phyloP scores from a whole-genome alignment of 2,329 filamentous ascomycete species.

The Curvularia sp. region DNA sequence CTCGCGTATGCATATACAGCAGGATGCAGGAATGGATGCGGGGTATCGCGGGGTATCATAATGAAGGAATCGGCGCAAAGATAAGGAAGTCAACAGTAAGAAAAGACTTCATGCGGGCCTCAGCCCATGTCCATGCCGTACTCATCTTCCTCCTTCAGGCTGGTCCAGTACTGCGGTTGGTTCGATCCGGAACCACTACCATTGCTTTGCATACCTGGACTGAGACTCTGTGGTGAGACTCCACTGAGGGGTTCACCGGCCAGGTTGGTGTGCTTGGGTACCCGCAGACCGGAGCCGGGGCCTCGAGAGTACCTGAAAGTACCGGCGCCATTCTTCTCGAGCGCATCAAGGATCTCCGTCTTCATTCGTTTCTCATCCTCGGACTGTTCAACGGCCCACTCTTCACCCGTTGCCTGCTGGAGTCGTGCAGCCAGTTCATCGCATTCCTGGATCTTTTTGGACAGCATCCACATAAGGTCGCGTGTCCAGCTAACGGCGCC shows the following conservation, averaged over 20 bases:
- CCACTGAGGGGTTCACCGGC: conserved; percentile 75
- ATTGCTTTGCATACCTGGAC: conserved; percentile 67
- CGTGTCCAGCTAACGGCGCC: conserved; percentile 96
- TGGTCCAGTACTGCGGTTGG: conserved; percentile 64
- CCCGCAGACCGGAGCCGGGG: conserved; percentile 83
- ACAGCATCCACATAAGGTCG: conserved; percentile 96
- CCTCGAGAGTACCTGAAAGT: conserved; percentile 86
- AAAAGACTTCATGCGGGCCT: conserved; percentile 18
- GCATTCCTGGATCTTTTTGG: conserved; percentile 87
- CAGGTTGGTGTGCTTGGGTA: conserved; percentile 92
- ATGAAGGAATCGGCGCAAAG: conserved; percentile 35
- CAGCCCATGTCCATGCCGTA: conserved; percentile 74
- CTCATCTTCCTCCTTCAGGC: conserved; percentile 95
- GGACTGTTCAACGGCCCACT: conserved; percentile 58
- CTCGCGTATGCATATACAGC: conserved; percentile 38
- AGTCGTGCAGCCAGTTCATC: conserved; percentile 76
- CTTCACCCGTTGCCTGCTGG: conserved; percentile 58
- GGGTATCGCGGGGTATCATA: conserved; percentile 50
- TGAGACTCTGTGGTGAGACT: conserved; percentile 65
- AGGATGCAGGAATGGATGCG: conserved; percentile 41
- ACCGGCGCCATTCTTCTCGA: conserved; percentile 77
- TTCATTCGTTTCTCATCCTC: conserved; percentile 97
- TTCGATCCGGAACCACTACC: conserved; percentile 64
- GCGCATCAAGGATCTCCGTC: conserved; percentile 85
- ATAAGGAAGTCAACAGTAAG: conserved; percentile 19